Evolutionary conservation across 768 basidiomycete genomes (phyloP).

Genomic region (Rhizopogon salebrosus): DNA sequence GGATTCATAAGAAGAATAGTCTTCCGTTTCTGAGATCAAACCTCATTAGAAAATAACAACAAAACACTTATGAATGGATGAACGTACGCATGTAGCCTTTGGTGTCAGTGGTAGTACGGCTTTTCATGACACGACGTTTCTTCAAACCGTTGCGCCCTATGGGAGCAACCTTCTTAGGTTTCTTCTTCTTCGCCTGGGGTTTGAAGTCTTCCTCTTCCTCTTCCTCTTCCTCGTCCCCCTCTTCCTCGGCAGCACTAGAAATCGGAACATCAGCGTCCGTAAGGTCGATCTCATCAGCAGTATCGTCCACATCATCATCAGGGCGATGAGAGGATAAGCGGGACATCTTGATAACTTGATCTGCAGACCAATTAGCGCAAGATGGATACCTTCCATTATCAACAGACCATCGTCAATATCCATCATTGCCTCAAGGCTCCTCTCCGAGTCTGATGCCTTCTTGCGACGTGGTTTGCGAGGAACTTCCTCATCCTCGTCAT

Average conservation of each 20-base stretch:
- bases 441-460: constrained; percentile 38
- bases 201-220: constrained; percentile 24
- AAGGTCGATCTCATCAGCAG: constrained; percentile 25
- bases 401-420: constrained; percentile 68
- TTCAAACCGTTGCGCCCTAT: constrained; percentile 74
- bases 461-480: constrained; percentile 20
- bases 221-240: constrained; percentile 22
- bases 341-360: constrained; percentile 20
- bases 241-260: constrained; percentile 25
- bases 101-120: constrained; percentile 46
- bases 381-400: constrained; percentile 7
- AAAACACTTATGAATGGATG: neutral
- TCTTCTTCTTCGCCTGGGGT: constrained; percentile 33
- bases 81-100: constrained; percentile 72
- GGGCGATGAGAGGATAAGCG: constrained; percentile 13
- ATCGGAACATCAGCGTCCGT: constrained; percentile 20
- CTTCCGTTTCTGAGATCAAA: constrained; percentile 53
- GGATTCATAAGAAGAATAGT: constrained; percentile 79
- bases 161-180: constrained; percentile 58
- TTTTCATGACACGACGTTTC: constrained; percentile 64
- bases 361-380: constrained; percentile 16
- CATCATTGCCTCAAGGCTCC: constrained; percentile 58
- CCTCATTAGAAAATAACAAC: constrained; percentile 1
- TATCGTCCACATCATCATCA: constrained; percentile 23
- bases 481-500: constrained; percentile 46